phyloP scores from a whole-genome alignment of 305 asterid genomes.

The Ruellia speciosa region DNA sequence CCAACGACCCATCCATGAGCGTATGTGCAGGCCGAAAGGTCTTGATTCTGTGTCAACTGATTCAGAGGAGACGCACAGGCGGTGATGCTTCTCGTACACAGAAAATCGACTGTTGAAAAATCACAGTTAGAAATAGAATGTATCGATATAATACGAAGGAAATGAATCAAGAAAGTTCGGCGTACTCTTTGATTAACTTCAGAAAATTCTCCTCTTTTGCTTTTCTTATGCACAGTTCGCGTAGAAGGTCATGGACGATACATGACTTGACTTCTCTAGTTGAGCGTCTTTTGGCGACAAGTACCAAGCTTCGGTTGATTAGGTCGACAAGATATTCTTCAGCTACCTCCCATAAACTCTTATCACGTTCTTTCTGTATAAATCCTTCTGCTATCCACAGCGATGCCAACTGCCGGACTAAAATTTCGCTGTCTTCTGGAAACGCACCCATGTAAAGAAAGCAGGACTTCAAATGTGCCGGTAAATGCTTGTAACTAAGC shows the following conservation, averaged over 20 bases:
- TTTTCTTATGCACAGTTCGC: slow-evolving; percentile 20
- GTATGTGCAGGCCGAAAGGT: slow-evolving; percentile 5
- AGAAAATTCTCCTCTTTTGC: slow-evolving; percentile 21
- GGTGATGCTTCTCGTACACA: slow-evolving; percentile 15
- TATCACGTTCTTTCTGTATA: slow-evolving; percentile 2
- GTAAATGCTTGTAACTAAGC: slow-evolving; percentile 20
- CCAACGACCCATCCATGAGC: slow-evolving; percentile 10
- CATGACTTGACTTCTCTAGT: slow-evolving; percentile 16
- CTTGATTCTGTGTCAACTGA: neutral
- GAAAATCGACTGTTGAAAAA: slow-evolving; percentile 7
- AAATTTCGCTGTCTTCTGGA: slow-evolving; percentile 17
- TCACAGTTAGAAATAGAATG: no score
- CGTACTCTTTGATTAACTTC: slow-evolving; percentile 2
- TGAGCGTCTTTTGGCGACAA: slow-evolving; percentile 11
- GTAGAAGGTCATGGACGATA: slow-evolving; percentile 18
- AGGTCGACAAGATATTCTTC: slow-evolving; percentile 18
- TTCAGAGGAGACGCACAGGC: slow-evolving; percentile 12
- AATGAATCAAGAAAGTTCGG: neutral
- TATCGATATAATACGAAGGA: neutral
- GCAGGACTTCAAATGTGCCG: slow-evolving; percentile 13
- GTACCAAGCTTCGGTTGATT: slow-evolving; percentile 11
- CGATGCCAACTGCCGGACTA: slow-evolving; percentile 13
- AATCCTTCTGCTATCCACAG: slow-evolving; percentile 24
- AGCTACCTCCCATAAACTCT: slow-evolving; percentile 3
- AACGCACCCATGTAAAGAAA: slow-evolving; percentile 7